phyloP scores from a whole-genome alignment of 208 protist genomes.

The Wallacemonas sp. region DNA sequence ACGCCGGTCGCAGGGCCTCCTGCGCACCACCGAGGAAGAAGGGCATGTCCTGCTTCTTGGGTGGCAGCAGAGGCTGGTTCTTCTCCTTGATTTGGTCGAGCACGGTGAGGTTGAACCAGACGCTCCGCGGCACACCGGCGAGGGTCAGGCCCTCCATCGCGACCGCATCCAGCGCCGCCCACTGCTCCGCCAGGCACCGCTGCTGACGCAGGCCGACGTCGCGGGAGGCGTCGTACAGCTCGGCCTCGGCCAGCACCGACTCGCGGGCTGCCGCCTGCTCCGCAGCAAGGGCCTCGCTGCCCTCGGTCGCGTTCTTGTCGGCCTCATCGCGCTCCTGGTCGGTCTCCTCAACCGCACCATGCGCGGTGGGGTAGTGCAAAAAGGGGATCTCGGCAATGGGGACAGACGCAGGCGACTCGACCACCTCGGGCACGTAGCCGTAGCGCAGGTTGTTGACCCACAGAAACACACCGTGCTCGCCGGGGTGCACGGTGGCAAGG shows the following conservation, averaged over 20 bases:
- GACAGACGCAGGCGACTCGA: constrained; percentile 41
- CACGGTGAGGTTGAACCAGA: constrained; percentile 85
- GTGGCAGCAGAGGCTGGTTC: constrained; percentile 87
- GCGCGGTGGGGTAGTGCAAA: constrained; percentile 79
- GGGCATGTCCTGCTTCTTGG: constrained; percentile 90
- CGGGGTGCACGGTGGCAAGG: constrained; percentile 81
- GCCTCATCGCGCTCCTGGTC: constrained; percentile 25
- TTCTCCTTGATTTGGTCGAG: constrained; percentile 91
- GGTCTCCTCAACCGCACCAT: constrained; percentile 56
- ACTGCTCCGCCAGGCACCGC: constrained; percentile 33
- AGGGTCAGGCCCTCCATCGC: constrained; percentile 61
- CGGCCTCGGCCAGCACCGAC: constrained; percentile 37
- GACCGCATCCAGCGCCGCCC: constrained; percentile 56
- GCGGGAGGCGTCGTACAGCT: constrained; percentile 65
- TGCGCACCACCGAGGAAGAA: constrained; percentile 90
- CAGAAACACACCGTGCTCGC: constrained; percentile 79
- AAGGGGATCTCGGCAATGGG: constrained; percentile 53
- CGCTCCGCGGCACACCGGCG: constrained; percentile 61
- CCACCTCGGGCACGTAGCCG: constrained; percentile 84
- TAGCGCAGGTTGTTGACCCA: constrained; percentile 92
- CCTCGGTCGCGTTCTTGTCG: constrained; percentile 16
- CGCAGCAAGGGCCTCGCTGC: not conserved
- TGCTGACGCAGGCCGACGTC: constrained; percentile 66
- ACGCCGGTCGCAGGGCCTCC: constrained; percentile 77
- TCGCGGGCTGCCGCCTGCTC: constrained; percentile 26